Evolutionary conservation across 1,284 basidiomycete genomes (phyloP).

Genomic region (Trichosporon sp.): DNA sequence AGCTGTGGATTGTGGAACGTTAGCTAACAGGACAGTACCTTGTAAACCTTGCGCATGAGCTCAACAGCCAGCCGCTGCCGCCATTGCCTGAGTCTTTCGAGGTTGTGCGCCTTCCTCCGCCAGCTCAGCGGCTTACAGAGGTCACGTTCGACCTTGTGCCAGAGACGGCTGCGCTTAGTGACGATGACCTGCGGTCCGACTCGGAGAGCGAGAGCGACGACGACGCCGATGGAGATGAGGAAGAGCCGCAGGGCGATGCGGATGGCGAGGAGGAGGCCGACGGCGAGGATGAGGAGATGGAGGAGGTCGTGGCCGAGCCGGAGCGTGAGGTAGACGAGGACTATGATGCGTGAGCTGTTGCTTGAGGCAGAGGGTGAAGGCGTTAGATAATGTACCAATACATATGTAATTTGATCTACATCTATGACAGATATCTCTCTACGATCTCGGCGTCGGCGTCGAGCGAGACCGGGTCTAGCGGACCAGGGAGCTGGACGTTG

Average conservation of each 20-base stretch:
- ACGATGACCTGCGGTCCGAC: conserved; percentile 25
- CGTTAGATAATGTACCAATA: conserved; percentile 1
- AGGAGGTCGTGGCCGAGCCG: conserved; percentile 28
- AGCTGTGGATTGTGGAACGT: background rate
- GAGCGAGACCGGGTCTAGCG: conserved; percentile 23
- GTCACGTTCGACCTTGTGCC: conserved; percentile 92
- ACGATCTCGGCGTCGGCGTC: conserved; percentile 12
- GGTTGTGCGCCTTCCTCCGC: conserved; percentile 70
- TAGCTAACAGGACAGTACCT: conserved; percentile 60
- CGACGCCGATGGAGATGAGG: conserved; percentile 17
- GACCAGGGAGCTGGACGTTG: conserved; percentile 21
- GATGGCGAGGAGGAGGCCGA: conserved; percentile 27
- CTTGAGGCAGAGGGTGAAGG: background rate
- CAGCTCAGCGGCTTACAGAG: conserved; percentile 74
- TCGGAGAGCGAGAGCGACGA: conserved; percentile 23
- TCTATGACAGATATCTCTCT: conserved; percentile 11
- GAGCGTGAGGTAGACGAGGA: conserved; percentile 41
- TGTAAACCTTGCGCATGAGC: conserved; percentile 78
- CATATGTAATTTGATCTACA: conserved; percentile 2
- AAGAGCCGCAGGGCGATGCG: conserved; percentile 12
- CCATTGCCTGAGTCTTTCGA: conserved; percentile 90
- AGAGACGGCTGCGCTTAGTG: conserved; percentile 57
- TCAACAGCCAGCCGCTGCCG: conserved; percentile 83
- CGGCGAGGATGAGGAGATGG: conserved; percentile 40
- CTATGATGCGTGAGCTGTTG: conserved; percentile 31